A percentile compares a stretch with the other conserved stretches of the same genome.
phyloP scores from a whole-genome alignment of 2,329 filamentous ascomycete species.

The Epichloe hybrida region DNA sequence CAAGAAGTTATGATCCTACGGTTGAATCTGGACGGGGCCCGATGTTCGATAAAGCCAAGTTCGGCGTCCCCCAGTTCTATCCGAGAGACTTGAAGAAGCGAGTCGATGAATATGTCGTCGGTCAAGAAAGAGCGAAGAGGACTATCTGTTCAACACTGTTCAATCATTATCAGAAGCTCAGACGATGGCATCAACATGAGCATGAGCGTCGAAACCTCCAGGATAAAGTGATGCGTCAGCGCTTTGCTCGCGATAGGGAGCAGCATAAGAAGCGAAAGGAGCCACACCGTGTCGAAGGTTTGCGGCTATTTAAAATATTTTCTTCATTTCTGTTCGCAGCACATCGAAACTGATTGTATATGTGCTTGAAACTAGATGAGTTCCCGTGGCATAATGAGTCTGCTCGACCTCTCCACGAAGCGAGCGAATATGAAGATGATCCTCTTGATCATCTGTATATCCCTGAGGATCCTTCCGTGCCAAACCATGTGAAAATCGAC shows the following conservation, averaged over 20 bases:
- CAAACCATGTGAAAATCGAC: slow-evolving; percentile 59
- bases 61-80: slow-evolving; percentile 50
- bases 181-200: slow-evolving; percentile 66
- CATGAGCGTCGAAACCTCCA: slow-evolving; percentile 41
- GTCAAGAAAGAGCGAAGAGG: slow-evolving; percentile 89
- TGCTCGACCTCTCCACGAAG: slow-evolving; percentile 27
- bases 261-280: slow-evolving; percentile 39
- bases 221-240: slow-evolving; percentile 58
- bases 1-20: slow-evolving; percentile 43
- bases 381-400: slow-evolving; percentile 38
- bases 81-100: slow-evolving; percentile 68
- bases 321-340: neutral
- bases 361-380: slow-evolving; percentile 35
- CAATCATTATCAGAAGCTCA: slow-evolving; percentile 87
- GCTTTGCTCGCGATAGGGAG: slow-evolving; percentile 54
- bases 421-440: slow-evolving; percentile 16
- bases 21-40: slow-evolving; percentile 41
- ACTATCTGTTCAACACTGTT: slow-evolving; percentile 86
- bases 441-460: slow-evolving; percentile 31
- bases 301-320: slow-evolving; percentile 12
- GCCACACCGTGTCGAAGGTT: slow-evolving; percentile 69
- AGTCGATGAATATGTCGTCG: slow-evolving; percentile 91
- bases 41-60: slow-evolving; percentile 43
- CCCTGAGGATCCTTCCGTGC: slow-evolving; percentile 30
- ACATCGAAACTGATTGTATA: slow-evolving; percentile 13